Percentiles rank a stretch among this genome's conserved stretches.
These are phyloP conservation scores for Candida quercuum DNA, from an alignment of 805 yeast genomes.

Conservation along the genomic window DNA sequence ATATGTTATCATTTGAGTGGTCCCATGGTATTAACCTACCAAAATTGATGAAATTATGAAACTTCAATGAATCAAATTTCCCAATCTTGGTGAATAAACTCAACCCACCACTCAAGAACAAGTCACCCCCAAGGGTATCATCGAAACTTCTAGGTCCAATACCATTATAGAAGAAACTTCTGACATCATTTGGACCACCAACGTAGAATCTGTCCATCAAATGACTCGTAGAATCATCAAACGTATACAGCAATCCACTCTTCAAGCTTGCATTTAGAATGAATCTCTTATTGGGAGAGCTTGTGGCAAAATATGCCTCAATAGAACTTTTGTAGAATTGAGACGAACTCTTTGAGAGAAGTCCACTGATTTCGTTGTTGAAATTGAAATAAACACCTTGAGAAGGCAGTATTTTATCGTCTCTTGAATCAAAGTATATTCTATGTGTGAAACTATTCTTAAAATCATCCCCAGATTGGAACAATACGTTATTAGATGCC, in stretches of 20 bases:
- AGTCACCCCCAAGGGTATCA: slow-evolving; percentile 65
- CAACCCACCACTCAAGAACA: slow-evolving; percentile 49
- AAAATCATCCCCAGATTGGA: slow-evolving; percentile 54
- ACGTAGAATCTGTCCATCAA: slow-evolving; percentile 75
- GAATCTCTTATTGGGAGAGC: slow-evolving; percentile 26
- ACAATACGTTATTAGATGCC: slow-evolving; percentile 52
- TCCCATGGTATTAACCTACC: slow-evolving; percentile 51
- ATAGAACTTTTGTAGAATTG: slow-evolving; percentile 32
- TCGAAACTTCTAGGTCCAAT: slow-evolving; percentile 54
- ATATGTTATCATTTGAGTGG: slow-evolving; percentile 19
- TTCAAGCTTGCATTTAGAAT: slow-evolving; percentile 46
- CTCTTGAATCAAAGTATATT: slow-evolving; percentile 36
- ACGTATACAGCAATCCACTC: slow-evolving; percentile 51
- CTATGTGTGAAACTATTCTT: slow-evolving; percentile 50
- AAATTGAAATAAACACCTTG: slow-evolving; percentile 35
- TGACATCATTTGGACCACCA: slow-evolving; percentile 73
- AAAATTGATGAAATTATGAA: slow-evolving; percentile 60
- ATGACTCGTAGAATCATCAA: slow-evolving; percentile 35
- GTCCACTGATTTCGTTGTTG: slow-evolving; percentile 40
- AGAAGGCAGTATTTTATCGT: slow-evolving; percentile 36
- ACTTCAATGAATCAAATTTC: slow-evolving; percentile 45
- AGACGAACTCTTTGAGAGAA: slow-evolving; percentile 13
- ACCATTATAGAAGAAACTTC: slow-evolving; percentile 64
- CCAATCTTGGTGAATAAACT: slow-evolving; percentile 49
- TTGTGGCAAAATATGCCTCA: slow-evolving; percentile 29